Evolutionary conservation across 2,329 filamentous ascomycete species (phyloP).

Genomic region (Claviceps fusiformis): DNA sequence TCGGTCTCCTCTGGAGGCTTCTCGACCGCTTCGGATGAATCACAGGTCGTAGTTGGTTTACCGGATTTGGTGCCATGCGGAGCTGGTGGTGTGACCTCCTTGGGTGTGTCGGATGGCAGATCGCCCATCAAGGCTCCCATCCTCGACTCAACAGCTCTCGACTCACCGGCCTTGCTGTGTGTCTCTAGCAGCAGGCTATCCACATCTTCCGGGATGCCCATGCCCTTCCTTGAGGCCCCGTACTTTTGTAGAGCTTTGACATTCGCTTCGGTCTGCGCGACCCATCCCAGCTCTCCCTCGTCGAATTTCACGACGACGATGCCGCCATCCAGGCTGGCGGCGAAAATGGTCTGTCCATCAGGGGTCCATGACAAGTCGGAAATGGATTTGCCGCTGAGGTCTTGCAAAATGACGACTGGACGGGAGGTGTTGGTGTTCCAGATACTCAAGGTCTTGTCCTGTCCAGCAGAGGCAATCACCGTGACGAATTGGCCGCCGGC

Average conservation of each 20-base stretch:
- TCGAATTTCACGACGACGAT: constrained; percentile 75
- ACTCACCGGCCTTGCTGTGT: constrained; percentile 80
- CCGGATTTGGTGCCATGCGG: constrained; percentile 38
- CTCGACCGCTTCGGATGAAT: constrained; percentile 19
- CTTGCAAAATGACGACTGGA: constrained; percentile 80
- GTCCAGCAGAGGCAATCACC: constrained; percentile 90
- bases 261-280: constrained; percentile 75
- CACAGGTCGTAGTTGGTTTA: constrained; percentile 26
- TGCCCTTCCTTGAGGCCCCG: constrained; percentile 72
- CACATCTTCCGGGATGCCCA: constrained; percentile 85
- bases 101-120: constrained; percentile 39
- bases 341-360: constrained; percentile 74
- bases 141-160: constrained; percentile 77
- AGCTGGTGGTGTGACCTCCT: constrained; percentile 30
- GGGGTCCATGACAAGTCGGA: constrained; percentile 91
- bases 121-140: constrained; percentile 99
- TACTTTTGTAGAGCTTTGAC: constrained; percentile 89
- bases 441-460: constrained; percentile 89
- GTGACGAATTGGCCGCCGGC: constrained; percentile 53
- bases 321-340: constrained; percentile 78
- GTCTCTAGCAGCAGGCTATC: constrained; percentile 81
- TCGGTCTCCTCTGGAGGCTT: constrained; percentile 31
- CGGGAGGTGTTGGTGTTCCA: constrained; percentile 96
- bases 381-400: constrained; percentile 80
- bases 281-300: constrained; percentile 77